Evolutionary conservation across 1,284 basidiomycete genomes (phyloP).

Genomic region (Trichosporon asahii): DNA sequence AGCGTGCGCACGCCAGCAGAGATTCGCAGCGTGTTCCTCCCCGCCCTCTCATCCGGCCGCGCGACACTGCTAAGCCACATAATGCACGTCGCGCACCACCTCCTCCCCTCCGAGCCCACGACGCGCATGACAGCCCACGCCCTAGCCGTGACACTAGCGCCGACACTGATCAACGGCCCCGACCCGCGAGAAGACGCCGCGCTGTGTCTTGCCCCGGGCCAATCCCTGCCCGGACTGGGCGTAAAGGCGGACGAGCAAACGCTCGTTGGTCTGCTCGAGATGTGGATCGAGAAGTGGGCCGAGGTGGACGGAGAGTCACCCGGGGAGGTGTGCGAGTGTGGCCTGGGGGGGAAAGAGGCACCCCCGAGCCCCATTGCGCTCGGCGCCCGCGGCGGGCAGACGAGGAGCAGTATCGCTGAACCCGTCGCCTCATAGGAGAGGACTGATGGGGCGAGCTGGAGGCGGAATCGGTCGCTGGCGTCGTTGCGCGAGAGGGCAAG

Average conservation of each 20-base stretch:
- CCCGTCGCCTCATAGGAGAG: background rate
- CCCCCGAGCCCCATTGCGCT: background rate
- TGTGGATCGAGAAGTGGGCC: slow-evolving; percentile 33
- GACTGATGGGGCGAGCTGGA: background rate
- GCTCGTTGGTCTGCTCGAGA: slow-evolving; percentile 38
- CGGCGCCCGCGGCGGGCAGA: background rate
- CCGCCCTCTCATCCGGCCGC: slow-evolving; percentile 17
- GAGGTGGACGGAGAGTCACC: background rate
- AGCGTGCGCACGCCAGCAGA: background rate
- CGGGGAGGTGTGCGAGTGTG: background rate
- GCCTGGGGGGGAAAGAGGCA: background rate
- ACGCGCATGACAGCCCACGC: slow-evolving; percentile 37
- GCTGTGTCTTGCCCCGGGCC: slow-evolving; percentile 37
- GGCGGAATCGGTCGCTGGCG: background rate
- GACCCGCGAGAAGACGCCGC: slow-evolving; percentile 39
- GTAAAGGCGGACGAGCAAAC: slow-evolving; percentile 10
- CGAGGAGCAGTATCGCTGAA: background rate
- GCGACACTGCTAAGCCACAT: slow-evolving; percentile 26
- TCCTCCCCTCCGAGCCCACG: slow-evolving; percentile 24
- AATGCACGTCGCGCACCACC: slow-evolving; percentile 27
- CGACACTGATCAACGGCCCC: slow-evolving; percentile 34
- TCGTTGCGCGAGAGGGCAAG: background rate
- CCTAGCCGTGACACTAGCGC: slow-evolving; percentile 41
- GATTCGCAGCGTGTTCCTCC: slow-evolving; percentile 21
- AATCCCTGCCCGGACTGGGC: slow-evolving; percentile 15